phyloP scores from a whole-genome alignment of 2,329 filamentous ascomycete species.

The Anthostomella pinea region DNA sequence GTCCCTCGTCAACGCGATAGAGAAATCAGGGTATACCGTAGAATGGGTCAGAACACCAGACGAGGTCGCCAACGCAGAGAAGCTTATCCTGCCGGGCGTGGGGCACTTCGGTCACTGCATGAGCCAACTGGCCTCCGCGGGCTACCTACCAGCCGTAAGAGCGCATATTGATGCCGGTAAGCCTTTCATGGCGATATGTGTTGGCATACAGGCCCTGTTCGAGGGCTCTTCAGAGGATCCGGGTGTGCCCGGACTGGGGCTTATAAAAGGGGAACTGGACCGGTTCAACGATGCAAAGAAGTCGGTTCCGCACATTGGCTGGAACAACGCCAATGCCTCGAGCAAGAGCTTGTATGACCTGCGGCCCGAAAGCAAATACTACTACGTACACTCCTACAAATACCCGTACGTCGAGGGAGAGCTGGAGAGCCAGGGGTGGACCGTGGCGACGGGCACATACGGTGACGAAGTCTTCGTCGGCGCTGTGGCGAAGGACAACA shows the following conservation, averaged over 20 bases:
- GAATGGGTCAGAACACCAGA: slow-evolving; percentile 86
- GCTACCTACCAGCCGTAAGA: slow-evolving; percentile 78
- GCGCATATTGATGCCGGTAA: slow-evolving; percentile 87
- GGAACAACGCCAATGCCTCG: slow-evolving; percentile 81
- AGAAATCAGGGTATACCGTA: slow-evolving; percentile 89
- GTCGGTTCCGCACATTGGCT: slow-evolving; percentile 97
- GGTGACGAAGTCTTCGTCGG: slow-evolving; percentile 88
- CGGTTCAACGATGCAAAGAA: slow-evolving; percentile 77
- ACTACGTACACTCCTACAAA: slow-evolving; percentile 97
- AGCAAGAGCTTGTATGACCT: slow-evolving; percentile 69
- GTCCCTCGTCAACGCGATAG: slow-evolving; percentile 94
- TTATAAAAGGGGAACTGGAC: slow-evolving; percentile 69
- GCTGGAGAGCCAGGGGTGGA: slow-evolving; percentile 81
- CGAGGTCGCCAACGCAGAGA: slow-evolving; percentile 84
- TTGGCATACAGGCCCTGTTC: slow-evolving; percentile 89
- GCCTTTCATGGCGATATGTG: slow-evolving; percentile 97
- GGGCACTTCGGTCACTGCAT: slow-evolving; percentile 98
- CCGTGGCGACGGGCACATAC: slow-evolving; percentile 86
- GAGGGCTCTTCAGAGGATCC: slow-evolving; percentile 78
- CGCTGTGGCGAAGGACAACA: slow-evolving; percentile 78
- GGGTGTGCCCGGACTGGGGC: slow-evolving; percentile 66
- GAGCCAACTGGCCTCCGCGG: slow-evolving; percentile 74
- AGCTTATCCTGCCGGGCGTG: slow-evolving; percentile 91
- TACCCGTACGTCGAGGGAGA: slow-evolving; percentile 70
- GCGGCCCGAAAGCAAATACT: slow-evolving; percentile 84